Evolutionary conservation across 2,329 filamentous ascomycete species (phyloP).

Genomic region (Rhynchosporium graminicola): DNA sequence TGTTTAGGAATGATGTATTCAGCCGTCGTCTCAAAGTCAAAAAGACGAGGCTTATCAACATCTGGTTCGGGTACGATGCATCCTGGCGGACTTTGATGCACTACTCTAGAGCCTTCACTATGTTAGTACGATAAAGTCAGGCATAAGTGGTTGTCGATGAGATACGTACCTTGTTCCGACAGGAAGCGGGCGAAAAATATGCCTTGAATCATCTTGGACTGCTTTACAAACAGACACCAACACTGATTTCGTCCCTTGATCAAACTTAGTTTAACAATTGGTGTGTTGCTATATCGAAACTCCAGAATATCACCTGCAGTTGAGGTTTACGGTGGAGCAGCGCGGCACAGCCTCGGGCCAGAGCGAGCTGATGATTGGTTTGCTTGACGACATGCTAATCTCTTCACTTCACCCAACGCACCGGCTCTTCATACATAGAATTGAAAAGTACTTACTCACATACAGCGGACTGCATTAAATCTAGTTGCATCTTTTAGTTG

Average conservation of each 20-base stretch:
- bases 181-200: conserved; percentile 73
- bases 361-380: conserved; percentile 11
- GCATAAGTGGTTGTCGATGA: background rate
- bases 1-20: conserved; percentile 94
- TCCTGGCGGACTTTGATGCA: conserved; percentile 62
- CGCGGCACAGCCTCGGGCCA: background rate
- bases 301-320: background rate
- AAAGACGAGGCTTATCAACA: conserved; percentile 60
- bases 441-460: no score
- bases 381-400: conserved; percentile 11
- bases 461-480: background rate
- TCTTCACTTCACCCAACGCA: conserved; percentile 5
- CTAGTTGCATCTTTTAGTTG: background rate
- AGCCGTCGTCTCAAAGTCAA: conserved; percentile 83
- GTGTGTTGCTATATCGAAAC: background rate
- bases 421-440: background rate
- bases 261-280: no score
- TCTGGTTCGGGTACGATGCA: conserved; percentile 56
- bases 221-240: background rate
- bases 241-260: no score
- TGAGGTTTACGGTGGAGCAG: background rate
- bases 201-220: conserved; percentile 60
- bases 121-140: conserved; percentile 13
- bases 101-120: conserved; percentile 58
- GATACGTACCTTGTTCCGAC: conserved; percentile 59